phyloP scores from a whole-genome alignment of 2,329 filamentous ascomycete species.

The Pseudogymnoascus sp. region DNA sequence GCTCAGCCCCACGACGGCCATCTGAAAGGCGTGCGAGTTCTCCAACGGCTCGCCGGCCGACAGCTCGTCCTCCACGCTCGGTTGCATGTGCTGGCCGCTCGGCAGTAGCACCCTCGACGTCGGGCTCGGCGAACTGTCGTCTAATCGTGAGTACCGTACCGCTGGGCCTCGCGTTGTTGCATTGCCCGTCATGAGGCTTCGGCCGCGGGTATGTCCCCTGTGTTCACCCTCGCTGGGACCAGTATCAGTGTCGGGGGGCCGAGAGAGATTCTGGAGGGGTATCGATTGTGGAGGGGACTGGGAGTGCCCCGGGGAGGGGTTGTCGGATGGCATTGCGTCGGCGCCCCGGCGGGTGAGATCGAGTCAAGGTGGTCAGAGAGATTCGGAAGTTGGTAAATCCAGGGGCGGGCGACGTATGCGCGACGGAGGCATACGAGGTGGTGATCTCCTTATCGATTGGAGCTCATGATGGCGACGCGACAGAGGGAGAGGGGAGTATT shows the following conservation, averaged over 20 bases:
- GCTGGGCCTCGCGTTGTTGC: constrained; percentile 23
- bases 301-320: constrained; percentile 34
- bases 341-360: background rate
- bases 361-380: background rate
- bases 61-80: constrained; percentile 17
- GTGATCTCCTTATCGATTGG: constrained; percentile 6
- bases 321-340: constrained; percentile 39
- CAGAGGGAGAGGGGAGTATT: background rate
- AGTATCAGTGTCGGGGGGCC: constrained; percentile 27
- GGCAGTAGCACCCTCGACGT: constrained; percentile 15
- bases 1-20: constrained; percentile 16
- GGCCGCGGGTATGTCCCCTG: constrained; percentile 24
- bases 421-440: background rate
- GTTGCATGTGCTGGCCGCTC: constrained; percentile 14
- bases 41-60: constrained; percentile 25
- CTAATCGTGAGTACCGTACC: constrained; percentile 27
- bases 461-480: constrained; percentile 2
- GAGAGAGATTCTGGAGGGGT: constrained; percentile 55
- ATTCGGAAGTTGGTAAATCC: background rate
- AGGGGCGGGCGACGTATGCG: background rate
- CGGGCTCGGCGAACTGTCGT: constrained; percentile 25
- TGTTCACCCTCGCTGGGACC: background rate
- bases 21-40: constrained; percentile 26
- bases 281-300: constrained; percentile 52
- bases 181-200: constrained; percentile 26